Base-by-base conservation (phyloP, 2,329 filamentous ascomycete species). In the Cladosporium halotolerans region DNA sequence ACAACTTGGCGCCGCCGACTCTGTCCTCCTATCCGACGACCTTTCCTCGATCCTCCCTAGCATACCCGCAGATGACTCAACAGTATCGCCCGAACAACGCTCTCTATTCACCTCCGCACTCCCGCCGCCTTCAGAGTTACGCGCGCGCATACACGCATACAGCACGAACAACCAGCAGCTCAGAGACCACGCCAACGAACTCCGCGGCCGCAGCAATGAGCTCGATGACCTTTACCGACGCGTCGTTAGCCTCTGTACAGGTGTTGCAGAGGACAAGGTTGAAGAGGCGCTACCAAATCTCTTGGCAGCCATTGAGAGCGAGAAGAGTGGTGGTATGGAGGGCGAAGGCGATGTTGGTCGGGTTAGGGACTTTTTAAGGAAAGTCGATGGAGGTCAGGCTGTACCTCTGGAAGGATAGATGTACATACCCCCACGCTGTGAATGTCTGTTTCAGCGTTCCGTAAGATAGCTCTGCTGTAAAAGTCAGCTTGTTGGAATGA, bases 301-400 rank as follows among this genome's bases (percentile, higher is more conserved):
- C 41, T 81, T 95, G 44, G 83, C 88, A 57, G 93, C 93, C 2
- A 86, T 97, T 2, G 92, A 96, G 71, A 95, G 90, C 64, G 91
- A 96, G 31, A 81, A 58, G 43, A 60, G 61, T 1, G 58, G 55
- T 4, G 48, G 48, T 32, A 41, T 43, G 3, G 48, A 44, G 45
- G 66, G 36, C 59, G 60, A 63, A 36, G 61, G 89, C 1, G 89
- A 95, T 65, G 82, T 92, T 8, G 82, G 81, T 0, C 75, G 89
- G 8, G 86, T 95, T 10, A 78, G 86, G 61, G 82, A 90, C 49
- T 95, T 95, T 66, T 73, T 95, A 53, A 80, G 85, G 31, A 86
- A 88, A 53, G 87, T 95, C 2, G 88, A 91, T 63, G 83, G 80
- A 13, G 45, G 52, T 7, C 23, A 28, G 23, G 23, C 23, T 28